Base-by-base conservation (phyloP, 164 flowering plant genomes). In the Nymphaea thermarum region DNA sequence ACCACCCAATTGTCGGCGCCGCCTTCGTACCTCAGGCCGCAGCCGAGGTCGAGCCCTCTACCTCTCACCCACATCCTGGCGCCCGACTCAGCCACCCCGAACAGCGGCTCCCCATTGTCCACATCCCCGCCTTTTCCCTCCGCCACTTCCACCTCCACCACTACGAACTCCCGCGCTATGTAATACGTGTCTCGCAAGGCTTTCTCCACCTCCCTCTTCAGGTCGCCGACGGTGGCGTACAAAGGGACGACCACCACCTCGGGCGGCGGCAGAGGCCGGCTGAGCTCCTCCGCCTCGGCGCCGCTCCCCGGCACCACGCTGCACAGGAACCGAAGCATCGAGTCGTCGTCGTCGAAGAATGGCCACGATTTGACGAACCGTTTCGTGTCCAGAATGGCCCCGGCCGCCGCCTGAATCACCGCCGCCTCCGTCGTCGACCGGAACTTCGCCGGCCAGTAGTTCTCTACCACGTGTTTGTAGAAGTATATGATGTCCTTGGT, bases 321-420 rank as follows among this genome's bases (percentile, higher is more conserved):
- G 78, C 90, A 87, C 8, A 83, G 66, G 72, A 85, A 87, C 53
- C 88, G 74, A 66, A 93, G 73, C 1, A 71, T 36, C 45, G 78
- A 80, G 41, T 87, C 97, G 0, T 73, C 74, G 8, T 82, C 84
- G 73, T 89, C 97, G 55, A 43, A 67, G 16, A 89, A 79, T 0
- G 87, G 87, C 91, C 96, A 91, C 70, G 83, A 87, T 81, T 89
- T 93, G 12, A 80, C 84, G 66, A 87, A 91, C 63, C 80, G 81
- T 66, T 87, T 90, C 74, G 88, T 79, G 71, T 89, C 87, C 43
- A 86, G 65, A 45, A 91, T 43, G 15, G 73, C 79, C 62, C 75
- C 75, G 45, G 71, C 72, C 4, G 93, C 91, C 64, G 72, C 44
- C 2, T 65, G 70, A 45, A 73, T 47, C 55, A 47, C 55, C 7